phyloP scores from a whole-genome alignment of 2,329 filamentous ascomycete genomes.

The Botryotinia calthae region DNA sequence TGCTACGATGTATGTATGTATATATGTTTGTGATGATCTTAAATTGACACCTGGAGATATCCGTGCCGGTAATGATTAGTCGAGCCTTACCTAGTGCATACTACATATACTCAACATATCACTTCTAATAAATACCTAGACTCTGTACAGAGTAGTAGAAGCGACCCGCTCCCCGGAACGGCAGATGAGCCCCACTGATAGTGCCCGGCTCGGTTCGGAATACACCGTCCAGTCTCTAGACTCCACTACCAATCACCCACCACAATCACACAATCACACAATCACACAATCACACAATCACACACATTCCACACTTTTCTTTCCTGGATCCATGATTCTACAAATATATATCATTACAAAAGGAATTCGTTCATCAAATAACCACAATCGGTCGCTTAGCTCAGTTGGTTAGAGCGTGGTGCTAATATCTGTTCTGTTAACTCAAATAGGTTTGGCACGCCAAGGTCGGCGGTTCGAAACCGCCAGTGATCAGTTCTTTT shows the following conservation, averaged over 20 bases:
- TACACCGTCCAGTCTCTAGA: neutral
- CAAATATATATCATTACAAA: accelerated
- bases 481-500: neutral
- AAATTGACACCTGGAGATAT: neutral
- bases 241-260: neutral
- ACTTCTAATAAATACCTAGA: neutral
- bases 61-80: neutral
- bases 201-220: neutral
- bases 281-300: too few relatives aligned
- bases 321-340: accelerated
- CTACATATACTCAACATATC: neutral
- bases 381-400: slow-evolving; percentile 3
- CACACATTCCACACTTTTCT: neutral
- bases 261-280: neutral
- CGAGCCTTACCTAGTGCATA: neutral
- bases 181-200: neutral
- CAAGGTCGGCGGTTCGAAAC: neutral
- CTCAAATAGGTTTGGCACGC: too few relatives aligned
- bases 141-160: neutral
- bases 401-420: slow-evolving; percentile 18
- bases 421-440: neutral
- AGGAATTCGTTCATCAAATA: accelerated
- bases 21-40: too few relatives aligned
- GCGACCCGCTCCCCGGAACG: neutral
- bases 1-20: neutral